A percentile compares a stretch with the other conserved stretches of the same genome.
These are phyloP conservation scores for Chara braunii DNA, from an alignment of 139 green algal species.

Conservation along the genomic window DNA sequence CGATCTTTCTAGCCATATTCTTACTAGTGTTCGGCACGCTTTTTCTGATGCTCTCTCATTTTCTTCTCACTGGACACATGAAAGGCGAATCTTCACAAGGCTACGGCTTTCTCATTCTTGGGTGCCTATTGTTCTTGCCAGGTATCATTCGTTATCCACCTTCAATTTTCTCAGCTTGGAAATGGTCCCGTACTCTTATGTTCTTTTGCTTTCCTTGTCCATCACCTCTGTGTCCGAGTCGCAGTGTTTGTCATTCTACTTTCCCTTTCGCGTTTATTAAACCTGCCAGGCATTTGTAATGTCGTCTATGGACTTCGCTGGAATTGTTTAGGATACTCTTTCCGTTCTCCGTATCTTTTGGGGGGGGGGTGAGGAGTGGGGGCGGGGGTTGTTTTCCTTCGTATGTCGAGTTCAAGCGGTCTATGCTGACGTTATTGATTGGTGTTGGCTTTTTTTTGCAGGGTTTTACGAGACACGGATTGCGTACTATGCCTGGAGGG, in stretches of 20 bases:
- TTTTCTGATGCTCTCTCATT: constrained; percentile 19
- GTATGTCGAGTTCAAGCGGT: no score
- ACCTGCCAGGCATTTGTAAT: no score
- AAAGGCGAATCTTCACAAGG: constrained; percentile 17
- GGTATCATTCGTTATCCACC: no score
- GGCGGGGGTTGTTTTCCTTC: no score
- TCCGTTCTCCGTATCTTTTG: no score
- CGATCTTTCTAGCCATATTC: constrained; percentile 24
- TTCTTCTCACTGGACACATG: constrained; percentile 21
- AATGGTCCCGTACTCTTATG: not conserved
- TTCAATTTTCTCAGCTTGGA: not conserved
- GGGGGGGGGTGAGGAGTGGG: no score
- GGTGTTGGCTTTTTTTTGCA: constrained; percentile 12
- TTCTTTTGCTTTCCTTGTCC: not conserved
- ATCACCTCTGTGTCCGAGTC: not conserved
- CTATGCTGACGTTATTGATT: not conserved
- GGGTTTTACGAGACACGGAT: constrained; percentile 33
- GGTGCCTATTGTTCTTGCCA: constrained; percentile 22
- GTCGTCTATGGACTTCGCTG: no score
- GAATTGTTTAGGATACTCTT: no score
- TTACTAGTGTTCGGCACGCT: constrained; percentile 11
- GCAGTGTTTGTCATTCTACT: not conserved
- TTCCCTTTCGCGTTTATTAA: no score
- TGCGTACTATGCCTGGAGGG: constrained; percentile 24
- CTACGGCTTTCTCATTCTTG: constrained; percentile 19